Evolutionary conservation across 2,329 filamentous ascomycete species (phyloP).

Genomic region (Ceratocystis colombiana): DNA sequence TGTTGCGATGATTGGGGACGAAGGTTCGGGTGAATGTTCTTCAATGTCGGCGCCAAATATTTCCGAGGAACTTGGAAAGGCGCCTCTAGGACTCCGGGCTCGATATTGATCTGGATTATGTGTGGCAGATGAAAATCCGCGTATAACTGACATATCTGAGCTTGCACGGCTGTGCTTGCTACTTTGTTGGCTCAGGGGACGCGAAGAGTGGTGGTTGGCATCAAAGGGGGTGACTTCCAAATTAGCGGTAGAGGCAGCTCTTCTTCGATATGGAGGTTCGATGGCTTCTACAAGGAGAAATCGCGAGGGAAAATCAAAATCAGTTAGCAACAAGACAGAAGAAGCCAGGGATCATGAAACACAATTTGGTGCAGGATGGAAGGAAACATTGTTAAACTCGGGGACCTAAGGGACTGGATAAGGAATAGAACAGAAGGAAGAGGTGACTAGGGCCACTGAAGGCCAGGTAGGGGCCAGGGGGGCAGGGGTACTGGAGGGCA

Average conservation of each 20-base stretch:
- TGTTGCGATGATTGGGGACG: neutral
- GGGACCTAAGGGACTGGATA: neutral
- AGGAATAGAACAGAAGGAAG: neutral
- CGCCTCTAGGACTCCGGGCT: conserved; percentile 39
- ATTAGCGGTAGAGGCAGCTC: conserved; percentile 53
- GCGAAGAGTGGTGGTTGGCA: conserved; percentile 34
- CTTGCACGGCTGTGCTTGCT: conserved; percentile 61
- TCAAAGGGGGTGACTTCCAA: conserved; percentile 44
- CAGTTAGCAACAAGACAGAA: conserved; percentile 6
- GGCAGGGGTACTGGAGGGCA: neutral
- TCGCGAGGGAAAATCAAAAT: conserved; percentile 25
- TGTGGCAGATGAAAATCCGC: conserved; percentile 43
- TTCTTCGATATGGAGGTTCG: conserved; percentile 38
- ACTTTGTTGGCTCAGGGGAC: conserved; percentile 47
- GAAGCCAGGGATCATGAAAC: conserved; percentile 21
- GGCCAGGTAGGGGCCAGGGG: neutral
- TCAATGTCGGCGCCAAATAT: conserved; percentile 34
- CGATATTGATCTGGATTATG: conserved; percentile 36
- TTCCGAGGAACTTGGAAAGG: conserved; percentile 32
- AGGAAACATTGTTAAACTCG: conserved; percentile 1
- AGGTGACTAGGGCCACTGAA: conserved; percentile 4
- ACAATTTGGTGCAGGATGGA: conserved; percentile 14
- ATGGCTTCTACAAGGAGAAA: conserved; percentile 20
- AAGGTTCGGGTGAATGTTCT: conserved; percentile 14
- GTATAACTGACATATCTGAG: conserved; percentile 56